Percentiles rank a stretch among this genome's conserved stretches.
Conservation (phyloP, 305 asterid species). For the Plantago coronopus region DNA sequence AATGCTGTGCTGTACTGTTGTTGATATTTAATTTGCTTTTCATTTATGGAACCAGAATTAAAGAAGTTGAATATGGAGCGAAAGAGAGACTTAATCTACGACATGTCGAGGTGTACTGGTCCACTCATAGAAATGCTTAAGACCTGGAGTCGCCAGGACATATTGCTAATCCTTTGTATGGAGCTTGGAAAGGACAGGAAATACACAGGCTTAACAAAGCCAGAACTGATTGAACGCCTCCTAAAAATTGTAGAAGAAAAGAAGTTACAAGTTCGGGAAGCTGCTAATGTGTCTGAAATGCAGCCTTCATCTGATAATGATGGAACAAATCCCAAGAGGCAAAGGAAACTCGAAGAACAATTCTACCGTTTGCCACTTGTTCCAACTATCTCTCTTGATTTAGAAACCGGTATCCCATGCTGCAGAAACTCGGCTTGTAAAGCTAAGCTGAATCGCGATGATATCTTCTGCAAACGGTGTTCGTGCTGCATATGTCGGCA, state of each 20-base stretch:
- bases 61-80: slow-evolving; percentile 75
- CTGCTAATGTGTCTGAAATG: slow-evolving; percentile 34
- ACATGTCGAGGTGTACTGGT: slow-evolving; percentile 62
- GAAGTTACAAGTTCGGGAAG: slow-evolving; percentile 40
- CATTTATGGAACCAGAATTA: slow-evolving; percentile 48
- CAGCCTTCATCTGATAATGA: slow-evolving; percentile 38
- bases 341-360: slow-evolving; percentile 62
- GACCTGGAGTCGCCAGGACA: slow-evolving; percentile 90
- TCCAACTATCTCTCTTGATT: slow-evolving; percentile 29
- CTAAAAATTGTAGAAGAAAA: slow-evolving; percentile 62
- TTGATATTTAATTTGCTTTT: slow-evolving; percentile 5
- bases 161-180: slow-evolving; percentile 77
- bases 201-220: slow-evolving; percentile 85
- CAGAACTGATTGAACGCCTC: slow-evolving; percentile 77
- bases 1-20: background rate
- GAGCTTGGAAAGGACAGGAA: slow-evolving; percentile 95
- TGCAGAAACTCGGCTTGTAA: slow-evolving; percentile 92
- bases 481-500: slow-evolving; percentile 87
- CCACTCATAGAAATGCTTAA: slow-evolving; percentile 73
- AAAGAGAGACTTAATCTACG: slow-evolving; percentile 70
- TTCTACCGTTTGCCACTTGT: slow-evolving; percentile 34
- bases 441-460: slow-evolving; percentile 49
- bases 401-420: slow-evolving; percentile 28
- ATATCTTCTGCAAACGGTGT: slow-evolving; percentile 83
- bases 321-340: slow-evolving; percentile 67